Conservation (phyloP, 1,284 basidiomycete species). For the Chalciporus sp. region DNA sequence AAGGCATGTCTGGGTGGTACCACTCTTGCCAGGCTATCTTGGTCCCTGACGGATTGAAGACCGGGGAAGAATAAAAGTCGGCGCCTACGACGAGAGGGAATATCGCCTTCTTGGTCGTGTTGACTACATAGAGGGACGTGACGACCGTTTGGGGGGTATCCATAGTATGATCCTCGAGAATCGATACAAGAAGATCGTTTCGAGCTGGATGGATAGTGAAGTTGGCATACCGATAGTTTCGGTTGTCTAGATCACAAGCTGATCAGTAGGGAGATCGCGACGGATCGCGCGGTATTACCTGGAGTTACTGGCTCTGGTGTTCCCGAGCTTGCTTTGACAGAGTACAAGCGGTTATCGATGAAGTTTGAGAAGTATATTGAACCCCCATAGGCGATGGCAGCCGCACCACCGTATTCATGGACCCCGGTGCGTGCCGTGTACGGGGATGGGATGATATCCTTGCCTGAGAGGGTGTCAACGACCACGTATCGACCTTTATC, state of each 20-base stretch:
- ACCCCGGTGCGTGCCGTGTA: slow-evolving; percentile 41
- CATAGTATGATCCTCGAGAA: slow-evolving; percentile 63
- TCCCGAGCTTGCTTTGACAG: slow-evolving; percentile 10
- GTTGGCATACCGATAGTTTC: slow-evolving; percentile 57
- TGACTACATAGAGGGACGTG: slow-evolving; percentile 51
- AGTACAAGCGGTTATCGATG: slow-evolving; percentile 28
- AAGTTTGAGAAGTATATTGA: slow-evolving; percentile 40
- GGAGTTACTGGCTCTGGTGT: slow-evolving; percentile 27
- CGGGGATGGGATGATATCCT: slow-evolving; percentile 35
- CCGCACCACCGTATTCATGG: slow-evolving; percentile 45
- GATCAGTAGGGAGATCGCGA: background rate
- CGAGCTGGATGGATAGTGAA: slow-evolving; percentile 30
- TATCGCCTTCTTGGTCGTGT: slow-evolving; percentile 36
- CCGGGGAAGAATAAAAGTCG: slow-evolving; percentile 60
- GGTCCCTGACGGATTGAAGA: slow-evolving; percentile 69
- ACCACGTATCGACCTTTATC: slow-evolving; percentile 38
- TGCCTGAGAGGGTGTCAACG: slow-evolving; percentile 22
- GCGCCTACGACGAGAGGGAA: slow-evolving; percentile 43
- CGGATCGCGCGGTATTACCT: slow-evolving; percentile 15
- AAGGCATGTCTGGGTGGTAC: slow-evolving; percentile 83
- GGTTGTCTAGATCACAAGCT: slow-evolving; percentile 15
- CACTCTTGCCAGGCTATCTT: slow-evolving; percentile 73
- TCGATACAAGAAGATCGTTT: slow-evolving; percentile 29
- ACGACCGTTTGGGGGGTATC: slow-evolving; percentile 52
- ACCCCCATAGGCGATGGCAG: slow-evolving; percentile 33